A percentile compares a stretch with the other conserved stretches of the same genome.
Conservation (phyloP, 2,329 filamentous ascomycete genomes). For the Stagonosporopsis rhizophila region DNA sequence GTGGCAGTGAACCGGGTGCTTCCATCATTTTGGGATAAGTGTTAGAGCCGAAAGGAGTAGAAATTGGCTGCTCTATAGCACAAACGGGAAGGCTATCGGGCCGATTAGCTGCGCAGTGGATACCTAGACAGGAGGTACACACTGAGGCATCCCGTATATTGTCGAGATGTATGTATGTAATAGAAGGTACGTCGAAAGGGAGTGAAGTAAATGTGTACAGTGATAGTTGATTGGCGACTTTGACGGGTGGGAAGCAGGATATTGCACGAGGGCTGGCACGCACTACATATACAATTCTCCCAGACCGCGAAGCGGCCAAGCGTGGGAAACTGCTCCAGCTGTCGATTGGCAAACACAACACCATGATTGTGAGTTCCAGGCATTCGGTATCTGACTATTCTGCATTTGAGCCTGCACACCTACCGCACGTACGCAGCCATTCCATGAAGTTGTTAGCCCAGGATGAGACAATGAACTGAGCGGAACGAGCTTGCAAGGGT, state of each 20-base stretch:
- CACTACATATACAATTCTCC: conserved; percentile 8
- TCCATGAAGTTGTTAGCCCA: conserved; percentile 17
- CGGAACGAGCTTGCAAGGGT: conserved; percentile 26
- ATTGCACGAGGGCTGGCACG: conserved; percentile 18
- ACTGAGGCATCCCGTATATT: conserved; percentile 1
- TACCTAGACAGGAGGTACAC: not conserved
- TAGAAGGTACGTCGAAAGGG: too few relatives aligned
- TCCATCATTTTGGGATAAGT: conserved; percentile 17
- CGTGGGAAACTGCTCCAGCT: conserved; percentile 18
- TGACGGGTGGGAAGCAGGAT: conserved; percentile 1
- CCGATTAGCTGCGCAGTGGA: conserved; percentile 10
- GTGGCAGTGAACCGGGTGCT: conserved; percentile 4
- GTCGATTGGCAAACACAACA: conserved; percentile 21
- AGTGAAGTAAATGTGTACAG: not conserved
- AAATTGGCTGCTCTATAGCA: conserved; percentile 20
- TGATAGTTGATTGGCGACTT: conserved; percentile 1
- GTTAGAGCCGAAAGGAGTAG: conserved; percentile 18
- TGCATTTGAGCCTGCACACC: conserved; percentile 17
- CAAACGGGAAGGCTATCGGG: conserved; percentile 5
- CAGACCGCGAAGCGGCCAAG: conserved; percentile 8
- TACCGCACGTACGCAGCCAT: conserved; percentile 22
- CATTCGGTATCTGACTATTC: conserved; percentile 27
- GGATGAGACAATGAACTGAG: conserved; percentile 26
- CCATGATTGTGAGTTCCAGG: conserved; percentile 16
- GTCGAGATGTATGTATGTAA: too few relatives aligned